A percentile compares a stretch with the other conserved stretches of the same genome.
These are phyloP conservation scores for Paramecium octaurelia DNA, from an alignment of 73 alveolate species.

Conservation along the genomic window DNA sequence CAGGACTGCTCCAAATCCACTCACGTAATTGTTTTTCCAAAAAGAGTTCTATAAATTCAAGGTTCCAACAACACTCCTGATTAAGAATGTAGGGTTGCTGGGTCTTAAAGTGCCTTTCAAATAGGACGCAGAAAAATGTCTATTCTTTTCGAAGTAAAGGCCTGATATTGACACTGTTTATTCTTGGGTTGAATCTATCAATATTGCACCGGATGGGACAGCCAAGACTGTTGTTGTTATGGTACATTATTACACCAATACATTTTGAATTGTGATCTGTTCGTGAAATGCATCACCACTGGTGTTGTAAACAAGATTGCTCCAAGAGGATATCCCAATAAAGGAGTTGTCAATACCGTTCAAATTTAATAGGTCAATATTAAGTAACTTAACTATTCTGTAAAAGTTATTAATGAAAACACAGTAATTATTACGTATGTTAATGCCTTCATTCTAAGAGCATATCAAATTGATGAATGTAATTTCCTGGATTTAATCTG, in stretches of 20 bases:
- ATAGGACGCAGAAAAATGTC: neutral
- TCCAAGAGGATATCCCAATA: constrained; percentile 28
- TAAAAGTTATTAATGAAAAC: constrained; percentile 26
- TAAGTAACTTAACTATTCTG: neutral
- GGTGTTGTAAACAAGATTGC: constrained; percentile 7
- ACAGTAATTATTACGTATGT: constrained; percentile 10
- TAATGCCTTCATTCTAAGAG: neutral
- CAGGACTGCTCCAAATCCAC: constrained; percentile 20
- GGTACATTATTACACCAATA: neutral
- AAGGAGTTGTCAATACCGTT: constrained; percentile 13
- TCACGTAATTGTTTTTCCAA: constrained; percentile 25
- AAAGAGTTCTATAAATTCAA: neutral
- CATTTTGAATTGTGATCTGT: neutral
- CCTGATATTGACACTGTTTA: neutral
- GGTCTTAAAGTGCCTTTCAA: constrained; percentile 31
- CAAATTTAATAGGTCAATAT: neutral
- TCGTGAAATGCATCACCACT: neutral
- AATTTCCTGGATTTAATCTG: neutral
- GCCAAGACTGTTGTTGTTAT: constrained; percentile 36
- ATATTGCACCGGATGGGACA: constrained; percentile 28
- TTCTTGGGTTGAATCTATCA: constrained; percentile 7
- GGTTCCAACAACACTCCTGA: neutral
- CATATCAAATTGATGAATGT: neutral
- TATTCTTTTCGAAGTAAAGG: neutral
- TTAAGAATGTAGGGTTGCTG: neutral